Evolutionary conservation across 371 early-diverging fungal species (phyloP), one percentile per base, ranked within the genome.

Genomic region (Mortierella sp.): DNA sequence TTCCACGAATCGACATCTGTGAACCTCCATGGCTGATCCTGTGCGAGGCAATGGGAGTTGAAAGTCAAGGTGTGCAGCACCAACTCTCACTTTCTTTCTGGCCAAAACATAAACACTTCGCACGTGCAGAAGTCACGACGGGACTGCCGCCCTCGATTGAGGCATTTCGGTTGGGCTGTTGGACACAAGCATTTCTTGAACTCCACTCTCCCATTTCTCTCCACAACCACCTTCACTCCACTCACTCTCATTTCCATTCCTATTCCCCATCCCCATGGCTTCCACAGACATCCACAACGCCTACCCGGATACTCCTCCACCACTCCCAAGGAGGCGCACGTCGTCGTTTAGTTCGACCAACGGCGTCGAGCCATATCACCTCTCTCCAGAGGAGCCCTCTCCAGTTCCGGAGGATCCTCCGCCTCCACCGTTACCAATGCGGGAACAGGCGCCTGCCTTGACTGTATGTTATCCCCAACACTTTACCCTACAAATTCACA

Each of bases 1-100:
- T 66, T 95, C 91, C 19, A 93, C 91, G 78, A 95, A 95, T 70
- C 95, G 91, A 81, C 95, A 95, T 60, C 96, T 86, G 79, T 97
- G 97, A 37, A 95, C 86, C 72, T 91, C 89, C 89, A 91, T 88
- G 48, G 56, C 49, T 48, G 44, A 24, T 19, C 25, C 47, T 27
- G 40, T 21, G 34, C 24, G 37, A 37, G 21, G 37, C 40, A 55
- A 46, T 43, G 40, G 49, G 43, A 34, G 53, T 8, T 40, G 48
- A 45, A 53, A 29, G 52, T 13, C 27, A 28, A 8, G 17, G 34
- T 34, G 4, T 4, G 34, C 34, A 10, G 34, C 34, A 41, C 45
- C 34, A 60, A 52, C 37, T 57, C 51, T 44, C 44, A 50, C 57
- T 63, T 63, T 64, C 56, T 56, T 57, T 45, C 25, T 29, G 52